Conservation (phyloP, 2,329 filamentous ascomycete genomes). For the Colletotrichum viniferum region DNA sequence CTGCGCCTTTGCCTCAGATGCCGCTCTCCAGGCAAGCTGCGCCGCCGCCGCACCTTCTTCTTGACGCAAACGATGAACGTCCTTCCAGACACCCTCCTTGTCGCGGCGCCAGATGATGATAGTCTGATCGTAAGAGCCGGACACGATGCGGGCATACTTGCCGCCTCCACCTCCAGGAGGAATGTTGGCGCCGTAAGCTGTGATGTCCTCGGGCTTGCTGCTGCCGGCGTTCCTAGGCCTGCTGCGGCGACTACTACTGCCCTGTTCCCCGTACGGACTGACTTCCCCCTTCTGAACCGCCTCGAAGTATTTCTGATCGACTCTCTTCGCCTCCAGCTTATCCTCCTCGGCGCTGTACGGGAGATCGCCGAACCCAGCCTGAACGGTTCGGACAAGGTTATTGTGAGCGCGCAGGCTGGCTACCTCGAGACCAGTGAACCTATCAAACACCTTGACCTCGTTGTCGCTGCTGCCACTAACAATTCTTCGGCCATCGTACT, state of each 20-base stretch:
- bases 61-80: conserved; percentile 76
- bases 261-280: conserved; percentile 13
- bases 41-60: conserved; percentile 68
- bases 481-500: conserved; percentile 92
- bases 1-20: background rate
- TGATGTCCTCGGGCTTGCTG: conserved; percentile 74
- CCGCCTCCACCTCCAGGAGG: conserved; percentile 91
- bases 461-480: conserved; percentile 97
- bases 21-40: conserved; percentile 20
- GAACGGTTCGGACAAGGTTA: conserved; percentile 89
- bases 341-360: conserved; percentile 81
- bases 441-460: conserved; percentile 94
- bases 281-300: conserved; percentile 58
- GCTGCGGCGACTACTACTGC: conserved; percentile 34
- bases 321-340: conserved; percentile 70
- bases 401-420: conserved; percentile 83
- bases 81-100: conserved; percentile 82
- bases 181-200: conserved; percentile 81
- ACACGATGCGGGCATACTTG: conserved; percentile 92
- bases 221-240: conserved; percentile 71
- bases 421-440: conserved; percentile 83
- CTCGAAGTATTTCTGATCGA: conserved; percentile 76
- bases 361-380: conserved; percentile 91
- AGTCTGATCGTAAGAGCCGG: conserved; percentile 93
- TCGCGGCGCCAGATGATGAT: conserved; percentile 95